phyloP scores from a whole-genome alignment of 108 stramenopile species.

The Aurantiochytrium sp. region DNA sequence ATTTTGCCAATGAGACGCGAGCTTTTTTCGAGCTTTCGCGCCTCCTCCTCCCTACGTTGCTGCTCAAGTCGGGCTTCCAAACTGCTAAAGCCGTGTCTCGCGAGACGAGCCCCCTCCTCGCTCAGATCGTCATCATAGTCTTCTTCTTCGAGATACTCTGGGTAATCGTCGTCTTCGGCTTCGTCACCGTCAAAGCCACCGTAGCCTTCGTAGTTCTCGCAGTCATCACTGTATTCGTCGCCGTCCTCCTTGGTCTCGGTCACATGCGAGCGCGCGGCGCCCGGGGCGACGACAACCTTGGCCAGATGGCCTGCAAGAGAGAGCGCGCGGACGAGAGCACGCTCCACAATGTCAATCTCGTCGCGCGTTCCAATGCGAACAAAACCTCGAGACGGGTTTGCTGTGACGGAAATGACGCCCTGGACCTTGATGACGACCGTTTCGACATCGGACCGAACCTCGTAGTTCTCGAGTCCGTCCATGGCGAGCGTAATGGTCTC shows the following conservation, averaged over 20 bases:
- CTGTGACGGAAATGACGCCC: background rate
- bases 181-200: background rate
- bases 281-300: background rate
- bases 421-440: background rate
- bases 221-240: background rate
- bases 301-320: background rate
- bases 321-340: background rate
- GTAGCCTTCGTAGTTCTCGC: background rate
- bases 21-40: background rate
- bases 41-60: conserved; percentile 13
- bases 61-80: background rate
- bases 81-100: background rate
- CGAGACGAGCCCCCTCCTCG: background rate
- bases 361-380: background rate
- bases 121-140: background rate
- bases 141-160: background rate
- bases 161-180: background rate
- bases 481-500: background rate
- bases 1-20: conserved; percentile 6
- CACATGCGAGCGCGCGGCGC: background rate
- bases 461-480: background rate
- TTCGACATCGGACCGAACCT: background rate
- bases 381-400: background rate
- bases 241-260: background rate
- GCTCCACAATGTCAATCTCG: background rate